These are phyloP conservation scores for Fusarium sp. DNA, from an alignment of 2,329 filamentous ascomycete genomes.

Conservation along the genomic window DNA sequence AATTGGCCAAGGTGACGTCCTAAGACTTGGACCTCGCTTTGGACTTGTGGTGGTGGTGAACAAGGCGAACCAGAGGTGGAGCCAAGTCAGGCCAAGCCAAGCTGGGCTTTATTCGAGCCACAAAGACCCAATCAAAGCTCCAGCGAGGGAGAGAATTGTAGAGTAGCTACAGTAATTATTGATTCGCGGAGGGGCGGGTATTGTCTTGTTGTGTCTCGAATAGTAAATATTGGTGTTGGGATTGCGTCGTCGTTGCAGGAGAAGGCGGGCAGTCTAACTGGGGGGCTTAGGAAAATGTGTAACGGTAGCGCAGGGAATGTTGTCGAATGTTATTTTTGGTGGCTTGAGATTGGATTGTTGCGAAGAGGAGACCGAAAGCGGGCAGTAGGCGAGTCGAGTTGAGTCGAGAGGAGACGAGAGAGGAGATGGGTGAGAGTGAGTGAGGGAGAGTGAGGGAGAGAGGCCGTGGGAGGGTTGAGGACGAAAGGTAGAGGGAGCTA, in stretches of 20 bases:
- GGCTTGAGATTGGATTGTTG: conserved; percentile 39
- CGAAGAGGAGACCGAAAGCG: conserved; percentile 37
- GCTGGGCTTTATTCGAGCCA: conserved; percentile 31
- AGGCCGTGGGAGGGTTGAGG: conserved; percentile 6
- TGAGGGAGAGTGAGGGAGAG: conserved; percentile 1
- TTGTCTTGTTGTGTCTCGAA: background rate
- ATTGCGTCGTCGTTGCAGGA: conserved; percentile 20
- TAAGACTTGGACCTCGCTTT: background rate
- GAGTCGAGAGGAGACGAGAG: conserved; percentile 7
- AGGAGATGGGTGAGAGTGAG: background rate
- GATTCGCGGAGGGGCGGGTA: conserved; percentile 12
- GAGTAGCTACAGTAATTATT: conserved; percentile 5
- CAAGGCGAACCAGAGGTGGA: conserved; percentile 36
- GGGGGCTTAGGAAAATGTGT: conserved; percentile 16
- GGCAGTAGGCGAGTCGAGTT: conserved; percentile 9
- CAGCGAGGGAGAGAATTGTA: conserved; percentile 21
- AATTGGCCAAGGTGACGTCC: conserved; percentile 36
- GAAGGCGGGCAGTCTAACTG: conserved; percentile 13
- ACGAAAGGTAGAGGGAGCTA: conserved; percentile 16
- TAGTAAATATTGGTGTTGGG: conserved; percentile 10
- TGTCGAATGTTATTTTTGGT: conserved; percentile 37
- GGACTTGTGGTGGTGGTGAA: conserved; percentile 22
- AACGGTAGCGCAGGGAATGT: conserved; percentile 26
- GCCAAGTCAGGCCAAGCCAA: conserved; percentile 26
- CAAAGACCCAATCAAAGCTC: conserved; percentile 22